phyloP scores from a whole-genome alignment of 352 stramenopile species.

The Phytophthora tubulina region DNA sequence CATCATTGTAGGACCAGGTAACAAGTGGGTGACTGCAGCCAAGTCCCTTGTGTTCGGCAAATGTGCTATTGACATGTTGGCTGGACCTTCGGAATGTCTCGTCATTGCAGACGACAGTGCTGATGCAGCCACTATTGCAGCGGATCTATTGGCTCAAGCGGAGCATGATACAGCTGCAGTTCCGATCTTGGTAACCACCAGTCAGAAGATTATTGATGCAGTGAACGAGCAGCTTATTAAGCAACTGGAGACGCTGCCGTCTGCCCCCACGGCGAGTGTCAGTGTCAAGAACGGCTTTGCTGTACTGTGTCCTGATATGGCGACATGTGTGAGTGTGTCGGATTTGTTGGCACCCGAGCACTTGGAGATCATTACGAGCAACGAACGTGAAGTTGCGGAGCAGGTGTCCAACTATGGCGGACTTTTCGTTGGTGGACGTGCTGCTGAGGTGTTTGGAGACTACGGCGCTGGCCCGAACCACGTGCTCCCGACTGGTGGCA shows the following conservation, averaged over 20 bases:
- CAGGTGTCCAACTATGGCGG: conserved; percentile 86
- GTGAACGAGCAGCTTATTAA: conserved; percentile 90
- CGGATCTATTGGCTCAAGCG: conserved; percentile 86
- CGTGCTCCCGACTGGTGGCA: conserved; percentile 97
- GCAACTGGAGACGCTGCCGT: conserved; percentile 84
- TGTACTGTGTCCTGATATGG: conserved; percentile 79
- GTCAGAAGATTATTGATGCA: conserved; percentile 83
- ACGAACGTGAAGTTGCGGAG: conserved; percentile 89
- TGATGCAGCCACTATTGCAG: conserved; percentile 72
- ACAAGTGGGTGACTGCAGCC: conserved; percentile 99
- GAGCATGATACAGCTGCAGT: conserved; percentile 98
- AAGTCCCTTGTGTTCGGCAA: conserved; percentile 98
- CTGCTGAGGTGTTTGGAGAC: conserved; percentile 97
- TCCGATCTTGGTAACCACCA: conserved; percentile 96
- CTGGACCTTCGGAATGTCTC: conserved; percentile 97
- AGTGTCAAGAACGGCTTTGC: conserved; percentile 83
- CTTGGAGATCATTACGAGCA: conserved; percentile 92
- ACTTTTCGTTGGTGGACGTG: conserved; percentile 95
- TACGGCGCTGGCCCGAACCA: conserved; percentile 99
- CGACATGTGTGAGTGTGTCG: conserved; percentile 81
- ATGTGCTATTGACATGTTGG: conserved; percentile 99
- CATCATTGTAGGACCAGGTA: conserved; percentile 98
- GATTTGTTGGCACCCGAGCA: conserved; percentile 90
- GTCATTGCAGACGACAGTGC: conserved; percentile 96
- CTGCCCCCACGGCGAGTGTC: conserved; percentile 66